phyloP scores from a whole-genome alignment of 2,329 filamentous ascomycete species.

The Tetracladium maxilliforme region DNA sequence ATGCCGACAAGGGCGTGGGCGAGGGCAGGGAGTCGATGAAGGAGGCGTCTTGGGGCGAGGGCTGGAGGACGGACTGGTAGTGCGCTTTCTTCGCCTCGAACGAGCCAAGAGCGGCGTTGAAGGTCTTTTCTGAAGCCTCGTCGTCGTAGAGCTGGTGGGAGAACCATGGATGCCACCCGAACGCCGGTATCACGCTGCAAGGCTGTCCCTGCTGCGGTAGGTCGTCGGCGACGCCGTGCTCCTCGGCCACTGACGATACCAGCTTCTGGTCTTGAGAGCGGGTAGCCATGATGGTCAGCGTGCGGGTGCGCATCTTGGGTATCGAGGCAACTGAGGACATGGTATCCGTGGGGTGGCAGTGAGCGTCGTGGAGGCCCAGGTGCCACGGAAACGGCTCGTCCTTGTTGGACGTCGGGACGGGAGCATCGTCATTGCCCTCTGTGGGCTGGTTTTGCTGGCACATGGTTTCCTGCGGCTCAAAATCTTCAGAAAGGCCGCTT shows the following conservation, averaged over 20 bases:
- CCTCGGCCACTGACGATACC: conserved; percentile 44
- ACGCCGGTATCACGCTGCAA: conserved; percentile 49
- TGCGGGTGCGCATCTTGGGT: conserved; percentile 47
- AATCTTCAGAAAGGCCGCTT: no score
- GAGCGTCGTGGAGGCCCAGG: conserved; percentile 58
- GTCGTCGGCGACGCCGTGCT: conserved; percentile 27
- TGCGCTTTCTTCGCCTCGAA: conserved; percentile 30
- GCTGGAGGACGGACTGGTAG: conserved; percentile 50
- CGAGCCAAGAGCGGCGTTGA: conserved; percentile 1
- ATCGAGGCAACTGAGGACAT: conserved; percentile 46
- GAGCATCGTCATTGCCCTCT: no score
- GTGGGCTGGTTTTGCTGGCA: no score
- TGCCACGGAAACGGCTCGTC: conserved; percentile 46
- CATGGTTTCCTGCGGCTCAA: no score
- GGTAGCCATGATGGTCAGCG: conserved; percentile 65
- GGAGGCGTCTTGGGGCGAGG: conserved; percentile 29
- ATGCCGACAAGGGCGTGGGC: conserved; percentile 42
- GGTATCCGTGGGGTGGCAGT: conserved; percentile 75
- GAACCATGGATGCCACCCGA: conserved; percentile 85
- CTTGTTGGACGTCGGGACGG: no score
- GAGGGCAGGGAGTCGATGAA: conserved; percentile 37
- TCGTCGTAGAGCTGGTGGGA: conserved; percentile 63
- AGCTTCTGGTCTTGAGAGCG: conserved; percentile 61
- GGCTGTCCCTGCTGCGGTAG: conserved; percentile 10
- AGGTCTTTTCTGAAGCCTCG: conserved; percentile 13